These are phyloP conservation scores for Aphanoascus verrucosus DNA, from an alignment of 2,329 filamentous ascomycete genomes.

Conservation along the genomic window DNA sequence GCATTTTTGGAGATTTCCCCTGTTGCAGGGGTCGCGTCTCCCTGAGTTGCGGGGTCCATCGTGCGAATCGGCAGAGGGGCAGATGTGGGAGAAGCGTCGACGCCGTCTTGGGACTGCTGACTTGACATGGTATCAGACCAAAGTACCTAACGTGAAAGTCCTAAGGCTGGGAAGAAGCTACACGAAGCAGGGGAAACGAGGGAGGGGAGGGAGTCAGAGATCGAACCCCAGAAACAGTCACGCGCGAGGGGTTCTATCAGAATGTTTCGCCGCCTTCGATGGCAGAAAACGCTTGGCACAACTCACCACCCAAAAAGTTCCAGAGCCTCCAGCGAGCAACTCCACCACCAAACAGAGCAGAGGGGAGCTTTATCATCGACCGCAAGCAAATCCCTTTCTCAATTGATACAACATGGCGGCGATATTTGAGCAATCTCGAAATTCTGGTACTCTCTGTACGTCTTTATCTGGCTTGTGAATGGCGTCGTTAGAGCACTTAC, in stretches of 20 bases:
- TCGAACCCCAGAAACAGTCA: slow-evolving; percentile 7
- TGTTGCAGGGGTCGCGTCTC: slow-evolving; percentile 17
- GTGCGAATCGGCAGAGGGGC: slow-evolving; percentile 30
- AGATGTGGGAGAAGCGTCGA: slow-evolving; percentile 20
- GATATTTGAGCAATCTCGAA: slow-evolving; percentile 90
- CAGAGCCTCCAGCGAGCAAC: slow-evolving; percentile 1
- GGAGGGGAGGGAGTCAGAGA: slow-evolving; percentile 10
- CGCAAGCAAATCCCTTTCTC: slow-evolving; percentile 6
- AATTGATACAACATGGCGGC: slow-evolving; percentile 58
- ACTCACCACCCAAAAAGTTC: slow-evolving; percentile 17
- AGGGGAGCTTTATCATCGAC: slow-evolving; percentile 22
- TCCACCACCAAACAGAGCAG: slow-evolving; percentile 1
- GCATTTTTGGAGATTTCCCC: slow-evolving; percentile 34
- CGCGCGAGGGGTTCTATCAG: background rate
- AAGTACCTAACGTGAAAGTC: background rate
- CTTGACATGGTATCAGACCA: background rate
- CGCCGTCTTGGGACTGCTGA: slow-evolving; percentile 9
- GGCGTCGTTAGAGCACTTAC: slow-evolving; percentile 16
- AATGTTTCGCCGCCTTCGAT: slow-evolving; percentile 28
- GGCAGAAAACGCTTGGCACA: slow-evolving; percentile 27
- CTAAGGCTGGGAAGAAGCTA: slow-evolving; percentile 2
- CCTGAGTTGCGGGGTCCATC: slow-evolving; percentile 30
- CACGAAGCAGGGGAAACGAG: background rate
- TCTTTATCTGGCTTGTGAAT: slow-evolving; percentile 14
- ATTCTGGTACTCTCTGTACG: slow-evolving; percentile 78